Base-by-base conservation (phyloP, 345 rosid species). In the Dimocarpus longan region DNA sequence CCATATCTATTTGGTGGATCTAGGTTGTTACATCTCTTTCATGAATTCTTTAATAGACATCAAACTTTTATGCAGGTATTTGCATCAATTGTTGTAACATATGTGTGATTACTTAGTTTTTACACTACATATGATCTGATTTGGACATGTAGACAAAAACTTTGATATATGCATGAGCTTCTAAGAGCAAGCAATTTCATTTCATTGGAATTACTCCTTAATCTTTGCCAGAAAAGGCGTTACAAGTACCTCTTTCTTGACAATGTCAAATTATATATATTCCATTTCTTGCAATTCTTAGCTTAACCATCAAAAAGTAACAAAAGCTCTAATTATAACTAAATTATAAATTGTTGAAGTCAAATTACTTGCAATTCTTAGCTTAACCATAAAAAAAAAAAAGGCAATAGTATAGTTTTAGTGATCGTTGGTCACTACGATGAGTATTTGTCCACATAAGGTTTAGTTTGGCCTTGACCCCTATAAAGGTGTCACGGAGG, bases 261-360 rank as follows among this genome's bases (percentile, higher is more conserved):
- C 74, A 70, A 46, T 24, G 59, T 26, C 60, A 73, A 39, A 57
- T 5, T 42, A 42, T 6, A 42, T 12, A 48, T 48, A n/a, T 32
- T 32, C 8, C 70, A 46, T 75, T 75, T 44, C 57, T 75, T 44
- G 70, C 56, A 3, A 39, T 16, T 22, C 57, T 74, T 74, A 12
- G 39, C 50, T 73, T 12, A 59, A 6, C 15, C 4, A 16, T n/a
- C 15, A 57, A 32, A 22, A 74, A 28, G 44, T 5, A 75, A 50
- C 8, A 1, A 60, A 46, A 73, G 13, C n/a, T 6, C 11, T 3
- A 59, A 22, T 19, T 15, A 37, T 24, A 16, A 63, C 42, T 43
- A 16, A 54, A 54, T 42, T 54, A 56, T 54, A 4, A 56, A 18
- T 56, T 24, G 8, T 6, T 43, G 6, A 5, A 74, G 67, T 63